A percentile compares a stretch with the other conserved stretches of the same genome.
phyloP scores from a whole-genome alignment of 139 green algal genomes.

The Tetradesmus lagerheimii region DNA sequence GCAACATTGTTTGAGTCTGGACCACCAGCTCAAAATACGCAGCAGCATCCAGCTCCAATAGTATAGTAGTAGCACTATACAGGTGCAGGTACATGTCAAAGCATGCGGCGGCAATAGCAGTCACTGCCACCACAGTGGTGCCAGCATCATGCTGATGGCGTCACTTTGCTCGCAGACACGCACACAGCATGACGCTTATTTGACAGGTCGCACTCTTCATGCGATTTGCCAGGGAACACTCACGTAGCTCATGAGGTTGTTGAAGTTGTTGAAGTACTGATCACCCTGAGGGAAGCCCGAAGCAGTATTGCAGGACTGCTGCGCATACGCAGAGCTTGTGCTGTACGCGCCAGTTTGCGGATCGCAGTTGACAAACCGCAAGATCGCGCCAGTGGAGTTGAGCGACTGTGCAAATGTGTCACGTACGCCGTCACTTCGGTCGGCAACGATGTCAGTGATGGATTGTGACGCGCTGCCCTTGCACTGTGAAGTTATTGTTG shows the following conservation, averaged over 20 bases:
- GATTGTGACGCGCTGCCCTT: neutral
- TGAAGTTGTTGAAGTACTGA: conserved; percentile 25
- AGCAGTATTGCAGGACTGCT: conserved; percentile 4
- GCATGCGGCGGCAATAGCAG: too few relatives aligned
- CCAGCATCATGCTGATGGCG: too few relatives aligned
- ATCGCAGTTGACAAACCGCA: conserved; percentile 29
- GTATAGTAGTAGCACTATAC: too few relatives aligned
- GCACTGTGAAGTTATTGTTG: neutral
- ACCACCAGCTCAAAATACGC: too few relatives aligned
- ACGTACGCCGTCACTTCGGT: neutral
- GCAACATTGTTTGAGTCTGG: too few relatives aligned
- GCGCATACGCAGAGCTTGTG: conserved; percentile 4
- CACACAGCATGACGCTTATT: too few relatives aligned
- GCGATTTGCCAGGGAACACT: neutral
- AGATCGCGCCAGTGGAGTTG: neutral
- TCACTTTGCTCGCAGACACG: too few relatives aligned
- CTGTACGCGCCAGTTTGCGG: neutral
- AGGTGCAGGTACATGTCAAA: too few relatives aligned
- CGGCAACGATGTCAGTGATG: neutral
- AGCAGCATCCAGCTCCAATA: too few relatives aligned
- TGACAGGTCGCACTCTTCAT: too few relatives aligned
- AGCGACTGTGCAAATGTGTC: conserved; percentile 26
- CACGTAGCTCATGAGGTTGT: conserved; percentile 37
- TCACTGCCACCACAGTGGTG: too few relatives aligned
- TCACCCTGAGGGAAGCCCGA: neutral